phyloP scores from a whole-genome alignment of 441 rosid genomes.

The Pelargonium citronellum region DNA sequence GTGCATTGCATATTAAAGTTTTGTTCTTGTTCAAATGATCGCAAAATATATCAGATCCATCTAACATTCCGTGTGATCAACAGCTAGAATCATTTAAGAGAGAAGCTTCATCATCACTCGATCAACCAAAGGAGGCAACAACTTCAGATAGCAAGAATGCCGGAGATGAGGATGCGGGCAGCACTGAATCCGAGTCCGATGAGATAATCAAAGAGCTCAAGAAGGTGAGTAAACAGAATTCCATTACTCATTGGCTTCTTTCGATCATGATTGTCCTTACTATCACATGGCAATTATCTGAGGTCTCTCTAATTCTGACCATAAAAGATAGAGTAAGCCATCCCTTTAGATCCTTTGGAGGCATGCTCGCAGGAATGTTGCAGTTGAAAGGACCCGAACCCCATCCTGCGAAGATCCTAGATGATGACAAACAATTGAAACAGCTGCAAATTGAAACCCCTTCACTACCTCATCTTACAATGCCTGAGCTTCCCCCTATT shows the following conservation, averaged over 20 bases:
- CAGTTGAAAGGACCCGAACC: neutral
- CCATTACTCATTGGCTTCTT: neutral
- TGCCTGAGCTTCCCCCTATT: neutral
- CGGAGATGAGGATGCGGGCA: neutral
- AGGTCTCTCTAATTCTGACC: neutral
- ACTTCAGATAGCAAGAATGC: neutral
- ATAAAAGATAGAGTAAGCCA: neutral
- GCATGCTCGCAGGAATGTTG: neutral
- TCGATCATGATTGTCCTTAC: neutral
- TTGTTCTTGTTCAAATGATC: too few relatives aligned
- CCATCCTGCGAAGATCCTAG: neutral
- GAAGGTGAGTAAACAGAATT: neutral
- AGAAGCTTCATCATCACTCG: too few relatives aligned
- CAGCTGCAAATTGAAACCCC: neutral
- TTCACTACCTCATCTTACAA: neutral
- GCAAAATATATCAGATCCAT: too few relatives aligned
- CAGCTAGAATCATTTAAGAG: too few relatives aligned
- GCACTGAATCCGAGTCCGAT: neutral
- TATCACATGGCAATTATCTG: neutral
- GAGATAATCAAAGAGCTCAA: conserved; percentile 6
- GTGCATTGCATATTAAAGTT: too few relatives aligned
- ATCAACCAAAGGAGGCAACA: too few relatives aligned
- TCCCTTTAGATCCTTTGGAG: neutral
- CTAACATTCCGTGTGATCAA: too few relatives aligned
- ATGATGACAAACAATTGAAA: neutral